phyloP scores from a whole-genome alignment of 148 eudicot genomes.

The Hydrangea macrophylla region DNA sequence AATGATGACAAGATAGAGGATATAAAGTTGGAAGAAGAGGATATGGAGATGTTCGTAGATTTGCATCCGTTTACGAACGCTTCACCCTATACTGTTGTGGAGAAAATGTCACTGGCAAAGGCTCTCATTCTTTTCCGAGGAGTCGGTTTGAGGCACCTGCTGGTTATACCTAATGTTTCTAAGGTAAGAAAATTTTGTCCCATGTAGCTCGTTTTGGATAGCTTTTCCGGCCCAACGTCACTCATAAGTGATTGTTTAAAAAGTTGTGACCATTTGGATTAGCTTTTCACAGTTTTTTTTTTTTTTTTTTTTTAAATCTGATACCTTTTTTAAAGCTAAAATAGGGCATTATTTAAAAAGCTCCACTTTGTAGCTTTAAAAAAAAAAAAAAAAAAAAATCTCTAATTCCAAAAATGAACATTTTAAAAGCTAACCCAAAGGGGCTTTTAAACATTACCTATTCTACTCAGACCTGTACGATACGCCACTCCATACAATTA shows the following conservation, averaged over 20 bases:
- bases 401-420: too few relatives aligned
- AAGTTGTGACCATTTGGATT: too few relatives aligned
- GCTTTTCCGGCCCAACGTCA: too few relatives aligned
- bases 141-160: slow-evolving; percentile 89
- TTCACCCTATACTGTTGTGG: slow-evolving; percentile 87
- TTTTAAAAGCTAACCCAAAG: too few relatives aligned
- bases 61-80: slow-evolving; percentile 82
- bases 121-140: slow-evolving; percentile 81
- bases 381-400: too few relatives aligned
- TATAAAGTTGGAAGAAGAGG: slow-evolving; percentile 59
- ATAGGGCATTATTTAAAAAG: too few relatives aligned
- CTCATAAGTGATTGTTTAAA: too few relatives aligned
- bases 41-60: slow-evolving; percentile 89
- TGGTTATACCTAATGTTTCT: slow-evolving; percentile 60
- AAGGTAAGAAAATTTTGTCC: too few relatives aligned
- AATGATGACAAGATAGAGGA: slow-evolving; percentile 54
- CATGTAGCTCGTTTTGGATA: too few relatives aligned
- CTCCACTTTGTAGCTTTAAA: too few relatives aligned
- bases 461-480: neutral
- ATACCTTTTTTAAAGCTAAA: neutral
- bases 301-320: neutral
- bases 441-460: too few relatives aligned
- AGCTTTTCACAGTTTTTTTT: too few relatives aligned
- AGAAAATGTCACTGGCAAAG: slow-evolving; percentile 91
- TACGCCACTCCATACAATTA: neutral